Percentiles rank a stretch among this genome's conserved stretches.
These are phyloP conservation scores for Citrus inodora DNA, from an alignment of 345 rosid species.

Conservation along the genomic window DNA sequence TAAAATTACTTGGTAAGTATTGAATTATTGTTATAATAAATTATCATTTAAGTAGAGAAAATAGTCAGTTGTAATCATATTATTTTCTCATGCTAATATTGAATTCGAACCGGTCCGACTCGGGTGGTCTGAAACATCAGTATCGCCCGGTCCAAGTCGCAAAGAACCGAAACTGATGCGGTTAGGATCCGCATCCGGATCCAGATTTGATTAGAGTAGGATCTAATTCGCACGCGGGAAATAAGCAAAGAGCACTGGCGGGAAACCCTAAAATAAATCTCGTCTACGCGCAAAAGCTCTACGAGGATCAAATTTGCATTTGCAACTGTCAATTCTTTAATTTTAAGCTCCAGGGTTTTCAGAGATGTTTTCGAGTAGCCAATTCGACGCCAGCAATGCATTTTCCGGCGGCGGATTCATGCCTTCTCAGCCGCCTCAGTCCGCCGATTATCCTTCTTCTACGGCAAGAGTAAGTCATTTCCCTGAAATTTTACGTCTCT, in stretches of 20 bases:
- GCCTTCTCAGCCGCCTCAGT: slow-evolving; percentile 62
- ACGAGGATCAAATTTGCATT: background rate
- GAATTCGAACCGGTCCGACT: background rate
- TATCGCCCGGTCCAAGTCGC: background rate
- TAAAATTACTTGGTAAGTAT: too few relatives aligned
- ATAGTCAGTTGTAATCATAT: too few relatives aligned
- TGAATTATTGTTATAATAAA: too few relatives aligned
- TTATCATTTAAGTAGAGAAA: too few relatives aligned
- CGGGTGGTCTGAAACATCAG: background rate
- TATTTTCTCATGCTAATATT: too few relatives aligned
- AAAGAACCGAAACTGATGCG: background rate
- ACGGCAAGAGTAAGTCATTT: slow-evolving; percentile 44
- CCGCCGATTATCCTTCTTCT: slow-evolving; percentile 46
- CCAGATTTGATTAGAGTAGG: too few relatives aligned
- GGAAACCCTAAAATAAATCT: slow-evolving; percentile 12
- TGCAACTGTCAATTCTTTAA: background rate
- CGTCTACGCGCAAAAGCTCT: background rate
- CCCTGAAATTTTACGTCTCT: background rate
- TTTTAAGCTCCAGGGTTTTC: slow-evolving; percentile 2
- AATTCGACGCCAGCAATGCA: slow-evolving; percentile 49
- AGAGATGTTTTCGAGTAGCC: slow-evolving; percentile 69
- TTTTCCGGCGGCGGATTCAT: slow-evolving; percentile 66
- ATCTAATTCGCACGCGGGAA: slow-evolving; percentile 22
- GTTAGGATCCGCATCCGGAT: background rate
- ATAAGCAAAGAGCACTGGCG: slow-evolving; percentile 20